Evolutionary conservation across 768 basidiomycete genomes (phyloP).

Genomic region (Rhizopogon rudus): DNA sequence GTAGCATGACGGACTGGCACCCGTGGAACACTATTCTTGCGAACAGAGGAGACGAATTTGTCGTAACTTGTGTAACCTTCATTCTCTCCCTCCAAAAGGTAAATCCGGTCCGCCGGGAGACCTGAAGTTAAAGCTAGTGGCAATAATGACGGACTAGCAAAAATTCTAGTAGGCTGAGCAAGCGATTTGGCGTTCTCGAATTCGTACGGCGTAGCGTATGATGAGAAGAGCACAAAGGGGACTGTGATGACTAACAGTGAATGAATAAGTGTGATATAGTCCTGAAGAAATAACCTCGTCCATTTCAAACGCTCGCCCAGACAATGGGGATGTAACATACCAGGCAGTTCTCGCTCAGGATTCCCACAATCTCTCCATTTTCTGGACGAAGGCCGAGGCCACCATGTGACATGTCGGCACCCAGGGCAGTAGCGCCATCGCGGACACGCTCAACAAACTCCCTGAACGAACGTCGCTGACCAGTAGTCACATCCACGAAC

Average conservation of each 20-base stretch:
- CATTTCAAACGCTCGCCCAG: neutral
- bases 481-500: conserved; percentile 49
- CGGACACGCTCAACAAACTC: conserved; percentile 44
- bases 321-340: conserved; percentile 29
- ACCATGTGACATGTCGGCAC: conserved; percentile 35
- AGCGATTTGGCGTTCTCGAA: conserved; percentile 40
- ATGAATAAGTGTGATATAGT: conserved; percentile 41
- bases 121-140: conserved; percentile 28
- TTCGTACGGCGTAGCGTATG: conserved; percentile 45
- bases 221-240: conserved; percentile 43
- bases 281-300: conserved; percentile 25
- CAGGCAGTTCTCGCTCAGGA: conserved; percentile 58
- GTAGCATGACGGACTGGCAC: conserved; percentile 36
- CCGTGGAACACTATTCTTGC: conserved; percentile 29
- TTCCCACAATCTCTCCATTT: conserved; percentile 52
- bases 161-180: conserved; percentile 40
- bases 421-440: conserved; percentile 48
- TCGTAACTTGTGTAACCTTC: conserved; percentile 34
- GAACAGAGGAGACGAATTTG: conserved; percentile 34
- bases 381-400: conserved; percentile 45
- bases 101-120: conserved; percentile 33
- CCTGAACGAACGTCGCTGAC: conserved; percentile 33
- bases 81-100: conserved; percentile 36
- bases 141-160: conserved; percentile 38
- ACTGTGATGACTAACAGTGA: conserved; percentile 37